Evolutionary conservation across 106 monocot genomes (phyloP).

Genomic region (Allium sativum): DNA sequence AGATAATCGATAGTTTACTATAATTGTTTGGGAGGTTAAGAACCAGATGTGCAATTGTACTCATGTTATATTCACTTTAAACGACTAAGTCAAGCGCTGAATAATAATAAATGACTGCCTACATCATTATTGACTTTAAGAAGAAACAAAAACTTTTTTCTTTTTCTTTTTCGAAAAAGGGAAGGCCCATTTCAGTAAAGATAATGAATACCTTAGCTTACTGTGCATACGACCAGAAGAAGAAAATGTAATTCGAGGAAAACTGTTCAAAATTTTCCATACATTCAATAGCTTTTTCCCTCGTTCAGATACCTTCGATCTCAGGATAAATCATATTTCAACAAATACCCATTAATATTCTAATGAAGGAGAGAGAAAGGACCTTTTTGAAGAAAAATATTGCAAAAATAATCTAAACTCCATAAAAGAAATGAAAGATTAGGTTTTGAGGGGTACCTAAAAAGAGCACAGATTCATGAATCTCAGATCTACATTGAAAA

Average conservation of each 20-base stretch:
- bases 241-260: background rate
- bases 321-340: background rate
- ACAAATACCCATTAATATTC: background rate
- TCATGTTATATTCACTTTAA: too few species aligned
- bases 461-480: background rate
- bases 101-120: too few species aligned
- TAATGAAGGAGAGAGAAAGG: background rate
- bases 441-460: constrained; percentile 2
- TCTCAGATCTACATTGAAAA: background rate
- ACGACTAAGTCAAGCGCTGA: too few species aligned
- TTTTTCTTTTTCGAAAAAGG: background rate
- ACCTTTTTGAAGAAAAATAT: background rate
- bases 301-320: too few species aligned
- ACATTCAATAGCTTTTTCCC: background rate
- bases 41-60: too few species aligned
- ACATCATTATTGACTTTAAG: too few species aligned
- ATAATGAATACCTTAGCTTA: background rate
- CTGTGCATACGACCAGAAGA: background rate
- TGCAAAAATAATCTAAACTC: background rate
- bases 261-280: background rate
- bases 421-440: background rate
- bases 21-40: too few species aligned
- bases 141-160: too few species aligned
- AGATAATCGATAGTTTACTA: too few species aligned
- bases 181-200: background rate